Conservation (phyloP, 805 yeast species). For the Debaryomyces tyrocola region DNA sequence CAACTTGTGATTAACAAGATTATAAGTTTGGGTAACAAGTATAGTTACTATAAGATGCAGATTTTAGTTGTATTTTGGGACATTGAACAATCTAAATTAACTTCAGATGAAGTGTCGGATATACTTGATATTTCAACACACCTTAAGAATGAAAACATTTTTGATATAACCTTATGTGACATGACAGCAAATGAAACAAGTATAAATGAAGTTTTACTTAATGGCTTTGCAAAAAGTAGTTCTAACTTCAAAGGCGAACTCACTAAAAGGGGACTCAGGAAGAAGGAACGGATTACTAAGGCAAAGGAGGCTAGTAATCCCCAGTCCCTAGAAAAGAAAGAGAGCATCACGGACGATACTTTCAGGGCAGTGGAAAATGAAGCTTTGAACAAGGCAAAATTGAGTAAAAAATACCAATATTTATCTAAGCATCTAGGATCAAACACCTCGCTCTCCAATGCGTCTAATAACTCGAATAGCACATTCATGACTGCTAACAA, state of each 20-base stretch:
- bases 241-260: slow-evolving; percentile 26
- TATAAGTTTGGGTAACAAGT: slow-evolving; percentile 30
- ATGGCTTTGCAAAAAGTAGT: slow-evolving; percentile 22
- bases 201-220: slow-evolving; percentile 23
- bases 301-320: neutral
- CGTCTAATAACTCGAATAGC: slow-evolving; percentile 4
- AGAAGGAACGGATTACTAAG: slow-evolving; percentile 13
- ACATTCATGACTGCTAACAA: slow-evolving; percentile 6
- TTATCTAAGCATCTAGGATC: slow-evolving; percentile 26
- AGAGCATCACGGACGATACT: slow-evolving; percentile 7
- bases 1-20: slow-evolving; percentile 34
- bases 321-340: neutral
- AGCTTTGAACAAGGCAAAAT: slow-evolving; percentile 26
- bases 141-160: slow-evolving; percentile 11
- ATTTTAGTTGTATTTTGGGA: slow-evolving; percentile 47
- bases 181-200: slow-evolving; percentile 28
- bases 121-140: slow-evolving; percentile 15
- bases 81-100: slow-evolving; percentile 16
- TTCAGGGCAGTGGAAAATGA: slow-evolving; percentile 29
- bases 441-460: slow-evolving; percentile 1
- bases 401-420: slow-evolving; percentile 30
- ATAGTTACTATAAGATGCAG: slow-evolving; percentile 38
- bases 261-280: slow-evolving; percentile 28
- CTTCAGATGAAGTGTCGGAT: slow-evolving; percentile 12
- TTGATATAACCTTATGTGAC: slow-evolving; percentile 28